These are phyloP conservation scores for Exophiala alcalophila DNA, from an alignment of 2,329 filamentous ascomycete species.

Conservation along the genomic window DNA sequence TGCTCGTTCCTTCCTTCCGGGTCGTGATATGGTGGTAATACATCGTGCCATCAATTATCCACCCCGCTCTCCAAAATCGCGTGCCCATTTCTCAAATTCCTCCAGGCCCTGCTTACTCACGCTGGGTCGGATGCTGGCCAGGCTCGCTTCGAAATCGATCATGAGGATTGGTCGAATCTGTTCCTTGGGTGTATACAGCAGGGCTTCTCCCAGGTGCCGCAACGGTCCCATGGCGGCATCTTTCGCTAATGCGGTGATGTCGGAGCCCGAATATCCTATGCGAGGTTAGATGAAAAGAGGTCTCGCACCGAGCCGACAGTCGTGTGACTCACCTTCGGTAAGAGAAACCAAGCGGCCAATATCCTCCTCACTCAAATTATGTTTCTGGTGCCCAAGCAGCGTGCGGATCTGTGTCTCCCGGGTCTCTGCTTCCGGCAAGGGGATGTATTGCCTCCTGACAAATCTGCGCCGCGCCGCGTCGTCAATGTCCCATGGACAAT, in stretches of 20 bases:
- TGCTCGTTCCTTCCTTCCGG: no score
- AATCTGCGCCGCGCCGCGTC: slow-evolving; percentile 89
- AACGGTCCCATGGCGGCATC: slow-evolving; percentile 97
- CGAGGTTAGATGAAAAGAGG: no score
- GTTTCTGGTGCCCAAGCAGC: slow-evolving; percentile 82
- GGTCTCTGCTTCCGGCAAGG: slow-evolving; percentile 80
- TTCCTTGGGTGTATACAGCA: slow-evolving; percentile 89
- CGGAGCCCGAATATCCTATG: slow-evolving; percentile 93
- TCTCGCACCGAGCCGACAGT: slow-evolving; percentile 5
- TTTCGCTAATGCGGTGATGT: slow-evolving; percentile 94
- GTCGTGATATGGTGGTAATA: no score
- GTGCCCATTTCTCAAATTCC: slow-evolving; percentile 92
- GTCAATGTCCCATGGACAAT: slow-evolving; percentile 96
- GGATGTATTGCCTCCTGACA: slow-evolving; percentile 92
- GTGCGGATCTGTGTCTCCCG: slow-evolving; percentile 74
- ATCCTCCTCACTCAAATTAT: slow-evolving; percentile 68
- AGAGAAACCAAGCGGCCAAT: slow-evolving; percentile 70
- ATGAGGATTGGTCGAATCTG: slow-evolving; percentile 85
- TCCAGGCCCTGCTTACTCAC: slow-evolving; percentile 81
- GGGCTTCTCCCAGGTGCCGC: slow-evolving; percentile 80
- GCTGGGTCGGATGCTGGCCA: slow-evolving; percentile 81
- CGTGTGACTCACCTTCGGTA: slow-evolving; percentile 69
- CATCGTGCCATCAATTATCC: no score
- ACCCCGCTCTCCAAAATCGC: slow-evolving; percentile 86
- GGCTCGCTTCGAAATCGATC: slow-evolving; percentile 77